Conservation (phyloP, 345 rosid species). For the Carallia pectinifolia region DNA sequence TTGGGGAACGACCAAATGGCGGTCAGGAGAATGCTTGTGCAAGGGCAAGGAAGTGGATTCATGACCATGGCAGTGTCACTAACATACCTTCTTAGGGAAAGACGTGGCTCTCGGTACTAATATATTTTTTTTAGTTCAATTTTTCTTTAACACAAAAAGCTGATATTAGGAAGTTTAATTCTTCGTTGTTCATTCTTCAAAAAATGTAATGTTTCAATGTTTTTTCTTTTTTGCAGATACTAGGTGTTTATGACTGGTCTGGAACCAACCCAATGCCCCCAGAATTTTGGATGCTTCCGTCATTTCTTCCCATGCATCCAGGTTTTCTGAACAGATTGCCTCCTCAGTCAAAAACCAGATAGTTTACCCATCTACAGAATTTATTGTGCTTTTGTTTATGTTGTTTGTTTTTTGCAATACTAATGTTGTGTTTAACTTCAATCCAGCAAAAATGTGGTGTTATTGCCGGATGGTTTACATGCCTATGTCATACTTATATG, state of each 20-base stretch:
- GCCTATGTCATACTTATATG: constrained; percentile 30
- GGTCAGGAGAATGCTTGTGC: constrained; percentile 20
- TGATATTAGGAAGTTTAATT: neutral
- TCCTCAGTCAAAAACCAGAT: too few relatives aligned
- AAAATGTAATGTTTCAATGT: too few relatives aligned
- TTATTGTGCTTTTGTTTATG: neutral
- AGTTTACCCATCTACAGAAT: too few relatives aligned
- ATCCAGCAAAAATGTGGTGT: constrained; percentile 28
- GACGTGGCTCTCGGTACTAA: constrained; percentile 29
- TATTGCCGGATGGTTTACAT: constrained; percentile 27
- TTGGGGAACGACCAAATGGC: constrained; percentile 19
- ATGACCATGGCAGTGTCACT: constrained; percentile 23
- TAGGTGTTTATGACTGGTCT: constrained; percentile 22
- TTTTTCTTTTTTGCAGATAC: constrained; percentile 1
- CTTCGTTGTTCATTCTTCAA: neutral
- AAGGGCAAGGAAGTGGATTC: constrained; percentile 28
- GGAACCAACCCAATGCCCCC: constrained; percentile 30
- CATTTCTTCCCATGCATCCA: constrained; percentile 18
- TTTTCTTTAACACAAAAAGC: neutral
- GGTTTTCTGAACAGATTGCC: too few relatives aligned
- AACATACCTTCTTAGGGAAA: constrained; percentile 29
- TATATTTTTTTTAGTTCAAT: neutral
- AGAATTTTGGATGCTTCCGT: constrained; percentile 23
- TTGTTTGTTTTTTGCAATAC: neutral
- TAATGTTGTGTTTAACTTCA: neutral